Percentiles rank a stretch among this genome's conserved stretches.
phyloP scores from a whole-genome alignment of 129 eudicot genomes.

The Arctium lappa region DNA sequence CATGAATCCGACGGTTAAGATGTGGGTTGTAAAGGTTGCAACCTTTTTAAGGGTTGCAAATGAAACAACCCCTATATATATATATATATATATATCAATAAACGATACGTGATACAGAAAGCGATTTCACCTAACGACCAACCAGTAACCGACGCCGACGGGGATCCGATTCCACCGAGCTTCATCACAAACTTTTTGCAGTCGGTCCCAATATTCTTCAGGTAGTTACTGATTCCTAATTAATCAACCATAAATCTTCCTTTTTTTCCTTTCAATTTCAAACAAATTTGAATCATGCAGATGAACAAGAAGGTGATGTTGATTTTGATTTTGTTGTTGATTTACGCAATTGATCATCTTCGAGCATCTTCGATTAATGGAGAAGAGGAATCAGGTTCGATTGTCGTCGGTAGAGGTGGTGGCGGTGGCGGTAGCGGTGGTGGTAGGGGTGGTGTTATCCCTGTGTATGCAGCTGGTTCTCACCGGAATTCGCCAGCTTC shows the following conservation, averaged over 20 bases:
- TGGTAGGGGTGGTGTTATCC: background rate
- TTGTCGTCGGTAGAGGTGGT: background rate
- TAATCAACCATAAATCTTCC: background rate
- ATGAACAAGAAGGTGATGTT: background rate
- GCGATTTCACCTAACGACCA: background rate
- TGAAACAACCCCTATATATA: too few species aligned
- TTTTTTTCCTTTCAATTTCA: background rate
- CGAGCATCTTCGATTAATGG: background rate
- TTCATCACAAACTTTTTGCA: background rate
- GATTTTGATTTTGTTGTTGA: background rate
- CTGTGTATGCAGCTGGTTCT: background rate
- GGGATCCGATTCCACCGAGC: background rate
- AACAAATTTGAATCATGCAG: background rate
- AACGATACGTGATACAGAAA: background rate
- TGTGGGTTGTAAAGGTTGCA: too few species aligned
- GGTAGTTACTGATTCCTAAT: background rate
- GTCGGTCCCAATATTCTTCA: background rate
- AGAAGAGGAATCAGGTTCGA: background rate
- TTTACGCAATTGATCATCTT: background rate
- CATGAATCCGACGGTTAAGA: too few species aligned
- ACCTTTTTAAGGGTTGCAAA: too few species aligned
- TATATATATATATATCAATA: too few species aligned
- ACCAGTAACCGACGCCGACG: background rate
- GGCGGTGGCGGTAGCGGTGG: background rate
- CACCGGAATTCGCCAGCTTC: background rate